Evolutionary conservation across 306 rosid species (phyloP).

Genomic region (Oemleria cerasiformis): DNA sequence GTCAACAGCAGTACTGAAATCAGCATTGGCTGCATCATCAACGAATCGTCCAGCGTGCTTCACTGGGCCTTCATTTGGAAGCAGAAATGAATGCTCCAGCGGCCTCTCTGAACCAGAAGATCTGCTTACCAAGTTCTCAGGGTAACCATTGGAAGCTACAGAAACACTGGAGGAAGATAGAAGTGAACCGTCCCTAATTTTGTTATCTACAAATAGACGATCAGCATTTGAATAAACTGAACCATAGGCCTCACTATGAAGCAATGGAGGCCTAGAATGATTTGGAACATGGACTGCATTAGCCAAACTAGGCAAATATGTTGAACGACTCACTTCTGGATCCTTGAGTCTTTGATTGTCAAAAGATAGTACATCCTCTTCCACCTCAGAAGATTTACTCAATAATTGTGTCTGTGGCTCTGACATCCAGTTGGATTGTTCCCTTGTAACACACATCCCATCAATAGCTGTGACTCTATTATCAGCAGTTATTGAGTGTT

Average conservation of each 20-base stretch:
- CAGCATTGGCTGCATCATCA: conserved; percentile 41
- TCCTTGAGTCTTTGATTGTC: conserved; percentile 77
- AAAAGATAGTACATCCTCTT: conserved; percentile 70
- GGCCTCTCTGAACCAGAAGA: conserved; percentile 40
- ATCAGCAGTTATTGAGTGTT: conserved; percentile 29
- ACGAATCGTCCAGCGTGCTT: conserved; percentile 40
- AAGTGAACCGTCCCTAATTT: conserved; percentile 35
- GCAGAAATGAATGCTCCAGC: conserved; percentile 39
- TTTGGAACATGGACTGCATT: conserved; percentile 33
- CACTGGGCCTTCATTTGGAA: conserved; percentile 43
- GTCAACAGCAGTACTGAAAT: conserved; percentile 41
- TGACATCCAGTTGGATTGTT: conserved; percentile 42
- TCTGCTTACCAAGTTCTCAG: conserved; percentile 43
- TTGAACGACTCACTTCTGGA: conserved; percentile 61
- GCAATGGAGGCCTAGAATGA: conserved; percentile 36
- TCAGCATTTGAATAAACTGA: conserved; percentile 37
- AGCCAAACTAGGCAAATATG: conserved; percentile 46
- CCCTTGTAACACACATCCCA: conserved; percentile 37
- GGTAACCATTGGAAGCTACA: conserved; percentile 42
- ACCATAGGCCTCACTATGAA: conserved; percentile 37
- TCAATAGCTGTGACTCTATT: conserved; percentile 30
- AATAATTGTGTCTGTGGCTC: conserved; percentile 35
- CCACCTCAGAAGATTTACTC: conserved; percentile 45
- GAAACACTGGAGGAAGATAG: conserved; percentile 39
- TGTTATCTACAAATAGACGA: conserved; percentile 36